phyloP scores from a whole-genome alignment of 1,284 basidiomycete genomes.

The Austroboletus novae-zelandiae region DNA sequence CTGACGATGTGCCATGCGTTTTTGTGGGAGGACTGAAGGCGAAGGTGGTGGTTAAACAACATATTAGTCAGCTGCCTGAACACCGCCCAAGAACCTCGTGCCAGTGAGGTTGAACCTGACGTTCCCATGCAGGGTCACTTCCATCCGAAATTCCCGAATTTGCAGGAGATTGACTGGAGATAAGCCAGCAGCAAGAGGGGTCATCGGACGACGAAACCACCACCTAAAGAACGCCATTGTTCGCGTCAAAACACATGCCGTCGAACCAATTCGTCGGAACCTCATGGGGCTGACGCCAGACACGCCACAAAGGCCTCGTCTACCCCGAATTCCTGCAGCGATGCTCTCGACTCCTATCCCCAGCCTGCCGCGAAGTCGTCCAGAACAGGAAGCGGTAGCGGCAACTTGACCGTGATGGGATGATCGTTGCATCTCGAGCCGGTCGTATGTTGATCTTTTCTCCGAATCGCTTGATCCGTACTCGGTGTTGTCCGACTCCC shows the following conservation, averaged over 20 bases:
- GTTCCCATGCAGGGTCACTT: constrained; percentile 2
- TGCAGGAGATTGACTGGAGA: constrained; percentile 18
- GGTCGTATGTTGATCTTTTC: constrained; percentile 1
- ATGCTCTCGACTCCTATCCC: constrained; percentile 2
- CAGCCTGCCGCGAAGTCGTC: constrained; percentile 12
- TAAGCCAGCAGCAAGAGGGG: not conserved
- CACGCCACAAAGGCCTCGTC: not conserved
- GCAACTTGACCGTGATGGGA: constrained; percentile 1
- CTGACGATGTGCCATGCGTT: constrained; percentile 6
- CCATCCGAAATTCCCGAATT: constrained; percentile 1
- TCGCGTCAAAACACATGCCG: constrained; percentile 1
- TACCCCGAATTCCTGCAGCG: constrained; percentile 8
- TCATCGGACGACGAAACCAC: not conserved
- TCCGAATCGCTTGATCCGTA: not conserved
- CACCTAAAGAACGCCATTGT: not conserved
- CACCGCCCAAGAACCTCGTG: not conserved
- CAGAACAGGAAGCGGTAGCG: constrained; percentile 10
- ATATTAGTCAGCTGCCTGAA: not conserved
- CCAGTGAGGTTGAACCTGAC: not conserved
- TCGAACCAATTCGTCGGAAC: not conserved
- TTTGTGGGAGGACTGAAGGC: constrained; percentile 1
- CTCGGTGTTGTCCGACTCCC: not conserved
- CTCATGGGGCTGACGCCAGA: not conserved
- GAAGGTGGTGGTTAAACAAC: not conserved
- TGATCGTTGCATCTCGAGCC: constrained; percentile 1